Conservation (phyloP, 805 yeast species). For the Candida corydali region DNA sequence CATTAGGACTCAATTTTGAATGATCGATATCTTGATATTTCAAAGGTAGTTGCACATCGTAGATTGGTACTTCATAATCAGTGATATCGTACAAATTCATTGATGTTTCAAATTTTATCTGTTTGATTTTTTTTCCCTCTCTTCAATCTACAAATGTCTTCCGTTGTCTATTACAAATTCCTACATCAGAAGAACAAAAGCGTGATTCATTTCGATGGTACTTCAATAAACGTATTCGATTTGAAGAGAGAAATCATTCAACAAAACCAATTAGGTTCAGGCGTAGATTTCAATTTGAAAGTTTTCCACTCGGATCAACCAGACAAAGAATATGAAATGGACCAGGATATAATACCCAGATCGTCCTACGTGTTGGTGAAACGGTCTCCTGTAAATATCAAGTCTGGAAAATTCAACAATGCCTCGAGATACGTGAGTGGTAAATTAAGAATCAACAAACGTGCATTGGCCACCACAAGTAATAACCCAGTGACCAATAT, state of each 20-base stretch:
- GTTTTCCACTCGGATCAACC: slow-evolving; percentile 58
- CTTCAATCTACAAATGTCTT: slow-evolving; percentile 55
- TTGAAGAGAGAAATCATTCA: slow-evolving; percentile 83
- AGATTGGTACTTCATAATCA: slow-evolving; percentile 16
- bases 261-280: slow-evolving; percentile 76
- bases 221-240: slow-evolving; percentile 94
- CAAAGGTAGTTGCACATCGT: slow-evolving; percentile 20
- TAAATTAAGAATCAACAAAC: slow-evolving; percentile 49
- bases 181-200: slow-evolving; percentile 77
- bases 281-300: slow-evolving; percentile 76
- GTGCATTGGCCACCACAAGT: slow-evolving; percentile 27
- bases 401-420: slow-evolving; percentile 46
- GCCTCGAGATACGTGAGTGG: slow-evolving; percentile 72
- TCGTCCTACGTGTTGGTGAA: slow-evolving; percentile 79
- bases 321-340: slow-evolving; percentile 74
- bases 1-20: slow-evolving; percentile 12
- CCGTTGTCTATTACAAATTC: slow-evolving; percentile 83
- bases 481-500: slow-evolving; percentile 13
- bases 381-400: slow-evolving; percentile 61
- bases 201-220: slow-evolving; percentile 87
- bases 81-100: slow-evolving; percentile 15
- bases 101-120: slow-evolving; percentile 1
- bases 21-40: slow-evolving; percentile 15
- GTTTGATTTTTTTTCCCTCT: background rate
- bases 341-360: slow-evolving; percentile 85